phyloP scores from a whole-genome alignment of 768 basidiomycete genomes.

The Auriscalpium microsporum region DNA sequence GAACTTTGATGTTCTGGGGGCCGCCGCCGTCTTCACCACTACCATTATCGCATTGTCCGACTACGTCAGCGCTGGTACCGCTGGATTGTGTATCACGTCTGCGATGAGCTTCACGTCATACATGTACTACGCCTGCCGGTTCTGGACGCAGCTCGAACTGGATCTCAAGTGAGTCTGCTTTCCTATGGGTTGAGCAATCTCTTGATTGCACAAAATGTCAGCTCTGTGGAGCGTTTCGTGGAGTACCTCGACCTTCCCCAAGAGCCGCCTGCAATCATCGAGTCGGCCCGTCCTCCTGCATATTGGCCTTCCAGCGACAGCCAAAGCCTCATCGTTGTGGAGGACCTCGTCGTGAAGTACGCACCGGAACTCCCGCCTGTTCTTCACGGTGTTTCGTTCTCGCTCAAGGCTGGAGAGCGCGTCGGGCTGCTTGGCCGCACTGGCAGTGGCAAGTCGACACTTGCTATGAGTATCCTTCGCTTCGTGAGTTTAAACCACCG shows the following conservation, averaged over 20 bases:
- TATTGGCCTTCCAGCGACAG: constrained; percentile 86
- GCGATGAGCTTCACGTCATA: constrained; percentile 51
- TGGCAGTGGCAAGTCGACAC: constrained; percentile 78
- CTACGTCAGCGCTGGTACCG: constrained; percentile 49
- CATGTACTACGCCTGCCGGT: constrained; percentile 43
- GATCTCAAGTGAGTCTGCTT: constrained; percentile 58
- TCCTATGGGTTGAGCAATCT: not conserved
- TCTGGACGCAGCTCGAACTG: constrained; percentile 53
- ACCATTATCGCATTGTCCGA: constrained; percentile 67
- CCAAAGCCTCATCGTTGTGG: constrained; percentile 53
- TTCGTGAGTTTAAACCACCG: constrained; percentile 80
- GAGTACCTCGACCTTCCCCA: constrained; percentile 89
- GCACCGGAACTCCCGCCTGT: constrained; percentile 79
- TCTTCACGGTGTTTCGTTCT: constrained; percentile 67
- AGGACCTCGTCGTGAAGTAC: constrained; percentile 76
- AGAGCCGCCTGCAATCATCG: constrained; percentile 72
- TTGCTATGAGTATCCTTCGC: constrained; percentile 80
- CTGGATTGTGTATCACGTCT: constrained; percentile 70
- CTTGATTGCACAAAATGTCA: constrained; percentile 21
- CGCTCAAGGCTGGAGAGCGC: constrained; percentile 60
- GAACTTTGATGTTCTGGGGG: constrained; percentile 76
- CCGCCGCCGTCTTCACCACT: constrained; percentile 62
- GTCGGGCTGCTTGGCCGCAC: constrained; percentile 68
- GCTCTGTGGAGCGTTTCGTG: constrained; percentile 83
- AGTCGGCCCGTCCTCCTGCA: constrained; percentile 70